Percentiles rank a stretch among this genome's conserved stretches.
phyloP scores from a whole-genome alignment of 176 grass and related monocot genomes.

The Tillandsia leiboldiana region DNA sequence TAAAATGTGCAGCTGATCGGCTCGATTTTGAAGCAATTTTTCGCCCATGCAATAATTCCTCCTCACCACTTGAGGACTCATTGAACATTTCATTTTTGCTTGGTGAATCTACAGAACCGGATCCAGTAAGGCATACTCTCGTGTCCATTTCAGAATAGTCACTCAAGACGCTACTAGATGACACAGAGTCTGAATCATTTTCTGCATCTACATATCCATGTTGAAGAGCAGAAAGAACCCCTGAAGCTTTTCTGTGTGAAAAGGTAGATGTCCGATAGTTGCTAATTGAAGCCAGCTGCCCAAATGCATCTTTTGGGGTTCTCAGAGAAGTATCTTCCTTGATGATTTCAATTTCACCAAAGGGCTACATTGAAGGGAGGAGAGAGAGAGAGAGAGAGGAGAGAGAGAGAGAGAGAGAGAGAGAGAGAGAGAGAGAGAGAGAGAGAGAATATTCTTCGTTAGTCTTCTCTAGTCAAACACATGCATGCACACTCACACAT shows the following conservation, averaged over 20 bases:
- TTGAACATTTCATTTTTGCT: slow-evolving; percentile 19
- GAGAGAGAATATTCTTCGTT: too few species aligned
- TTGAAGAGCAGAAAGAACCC: slow-evolving; percentile 30
- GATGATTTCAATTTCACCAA: slow-evolving; percentile 88
- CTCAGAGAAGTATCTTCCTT: slow-evolving; percentile 71
- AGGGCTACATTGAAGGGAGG: slow-evolving; percentile 38
- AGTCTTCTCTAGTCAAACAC: too few species aligned
- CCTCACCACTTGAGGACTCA: slow-evolving; percentile 44
- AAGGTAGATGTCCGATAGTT: slow-evolving; percentile 26
- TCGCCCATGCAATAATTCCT: slow-evolving; percentile 35
- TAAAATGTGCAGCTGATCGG: slow-evolving; percentile 17
- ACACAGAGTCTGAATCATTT: slow-evolving; percentile 18
- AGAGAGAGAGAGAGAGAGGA: neutral
- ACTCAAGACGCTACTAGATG: slow-evolving; percentile 28
- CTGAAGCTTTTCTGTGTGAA: slow-evolving; percentile 22
- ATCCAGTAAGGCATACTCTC: slow-evolving; percentile 32
- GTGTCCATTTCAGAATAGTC: slow-evolving; percentile 37
- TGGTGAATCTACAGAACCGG: slow-evolving; percentile 40
- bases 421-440: too few species aligned
- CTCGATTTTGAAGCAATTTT: slow-evolving; percentile 23
- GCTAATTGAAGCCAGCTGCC: slow-evolving; percentile 44
- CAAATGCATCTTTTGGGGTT: slow-evolving; percentile 81
- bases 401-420: too few species aligned
- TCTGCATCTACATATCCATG: slow-evolving; percentile 37
- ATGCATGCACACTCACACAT: too few species aligned